A percentile compares a stretch with the other conserved stretches of the same genome.
Conservation (phyloP, 345 rosid genomes). For the Arabis alpina region DNA sequence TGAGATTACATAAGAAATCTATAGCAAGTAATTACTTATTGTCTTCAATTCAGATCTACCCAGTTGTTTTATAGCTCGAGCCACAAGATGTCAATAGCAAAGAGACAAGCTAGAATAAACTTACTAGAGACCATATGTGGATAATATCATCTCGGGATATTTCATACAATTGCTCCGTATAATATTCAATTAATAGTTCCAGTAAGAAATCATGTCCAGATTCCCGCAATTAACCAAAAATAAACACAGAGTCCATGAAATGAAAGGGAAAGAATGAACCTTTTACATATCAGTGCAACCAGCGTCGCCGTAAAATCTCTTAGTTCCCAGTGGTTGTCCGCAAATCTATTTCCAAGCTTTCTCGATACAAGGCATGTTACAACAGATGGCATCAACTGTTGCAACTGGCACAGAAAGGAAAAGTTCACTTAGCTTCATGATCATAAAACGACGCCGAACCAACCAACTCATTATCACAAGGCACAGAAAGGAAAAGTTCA, state of each 20-base stretch:
- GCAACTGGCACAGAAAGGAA: conserved; percentile 70
- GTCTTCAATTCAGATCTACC: neutral
- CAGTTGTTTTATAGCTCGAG: neutral
- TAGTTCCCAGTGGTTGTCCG: conserved; percentile 98
- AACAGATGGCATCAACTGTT: conserved; percentile 99
- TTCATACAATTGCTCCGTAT: conserved; percentile 12
- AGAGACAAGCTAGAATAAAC: conserved; percentile 7
- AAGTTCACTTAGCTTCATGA: conserved; percentile 31
- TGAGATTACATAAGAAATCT: neutral
- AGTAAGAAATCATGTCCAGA: conserved; percentile 14
- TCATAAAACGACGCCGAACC: conserved; percentile 8
- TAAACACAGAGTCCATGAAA: conserved; percentile 12
- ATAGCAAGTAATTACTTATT: conserved; percentile 16
- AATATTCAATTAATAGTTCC: neutral
- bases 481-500: conserved; percentile 41
- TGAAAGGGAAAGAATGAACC: conserved; percentile 51
- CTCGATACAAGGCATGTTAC: conserved; percentile 96
- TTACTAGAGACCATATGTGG: conserved; percentile 5
- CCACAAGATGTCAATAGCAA: conserved; percentile 12
- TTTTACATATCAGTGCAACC: conserved; percentile 89
- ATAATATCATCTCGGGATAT: conserved; percentile 12
- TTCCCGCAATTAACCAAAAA: conserved; percentile 18
- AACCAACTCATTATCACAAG: conserved; percentile 30
- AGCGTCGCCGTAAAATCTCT: conserved; percentile 85
- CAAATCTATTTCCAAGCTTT: conserved; percentile 85